A percentile compares a stretch with the other conserved stretches of the same genome.
Evolutionary conservation across 257 asterid genomes (phyloP).

Genomic region (Mentha longifolia): DNA sequence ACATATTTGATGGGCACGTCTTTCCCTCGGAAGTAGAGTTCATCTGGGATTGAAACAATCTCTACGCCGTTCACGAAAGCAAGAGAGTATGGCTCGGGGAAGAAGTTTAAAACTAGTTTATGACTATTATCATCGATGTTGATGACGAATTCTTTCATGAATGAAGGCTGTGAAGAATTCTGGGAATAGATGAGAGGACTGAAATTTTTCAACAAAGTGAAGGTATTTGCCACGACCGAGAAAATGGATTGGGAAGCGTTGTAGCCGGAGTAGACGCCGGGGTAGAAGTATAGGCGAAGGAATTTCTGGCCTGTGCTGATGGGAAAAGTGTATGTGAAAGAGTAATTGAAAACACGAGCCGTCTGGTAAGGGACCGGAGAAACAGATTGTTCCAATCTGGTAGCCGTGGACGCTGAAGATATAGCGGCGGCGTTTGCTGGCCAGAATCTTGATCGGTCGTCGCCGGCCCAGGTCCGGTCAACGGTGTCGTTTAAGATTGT

Average conservation of each 20-base stretch:
- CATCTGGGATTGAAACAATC: conserved; percentile 51
- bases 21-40: conserved; percentile 42
- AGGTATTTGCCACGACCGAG: conserved; percentile 44
- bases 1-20: neutral
- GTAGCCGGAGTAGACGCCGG: conserved; percentile 36
- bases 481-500: neutral
- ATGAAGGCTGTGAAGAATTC: conserved; percentile 7
- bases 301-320: conserved; percentile 49
- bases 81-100: conserved; percentile 42
- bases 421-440: conserved; percentile 36
- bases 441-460: conserved; percentile 33
- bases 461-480: conserved; percentile 51
- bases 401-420: conserved; percentile 43
- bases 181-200: conserved; percentile 35
- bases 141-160: conserved; percentile 36
- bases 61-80: conserved; percentile 72
- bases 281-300: conserved; percentile 63
- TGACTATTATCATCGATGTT: conserved; percentile 26
- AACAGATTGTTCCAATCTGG: neutral
- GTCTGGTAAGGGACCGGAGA: conserved; percentile 44
- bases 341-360: conserved; percentile 47
- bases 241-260: conserved; percentile 33
- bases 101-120: conserved; percentile 39
- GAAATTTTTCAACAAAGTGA: conserved; percentile 50
- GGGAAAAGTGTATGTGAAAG: conserved; percentile 52